Percentiles rank a stretch among this genome's conserved stretches.
These are phyloP conservation scores for Ensete ventricosum DNA, from an alignment of 176 grass and related monocot genomes.

Conservation along the genomic window DNA sequence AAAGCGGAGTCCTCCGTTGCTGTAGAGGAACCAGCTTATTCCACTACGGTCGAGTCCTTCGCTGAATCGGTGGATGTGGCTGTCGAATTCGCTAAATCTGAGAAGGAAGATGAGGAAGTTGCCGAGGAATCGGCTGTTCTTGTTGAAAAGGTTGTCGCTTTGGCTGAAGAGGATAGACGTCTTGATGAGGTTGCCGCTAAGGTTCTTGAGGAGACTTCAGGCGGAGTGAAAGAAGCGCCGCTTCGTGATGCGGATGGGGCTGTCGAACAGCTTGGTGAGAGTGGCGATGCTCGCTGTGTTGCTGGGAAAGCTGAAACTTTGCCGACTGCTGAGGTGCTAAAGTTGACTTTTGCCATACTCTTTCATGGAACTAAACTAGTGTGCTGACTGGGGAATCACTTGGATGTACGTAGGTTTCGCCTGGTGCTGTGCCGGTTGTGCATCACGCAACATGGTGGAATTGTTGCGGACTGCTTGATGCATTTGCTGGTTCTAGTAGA, in stretches of 20 bases:
- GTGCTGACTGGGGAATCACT: background rate
- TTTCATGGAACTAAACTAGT: background rate
- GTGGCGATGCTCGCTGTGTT: background rate
- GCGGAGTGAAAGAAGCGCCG: background rate
- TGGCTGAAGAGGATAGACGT: background rate
- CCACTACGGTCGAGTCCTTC: background rate
- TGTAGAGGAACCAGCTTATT: background rate
- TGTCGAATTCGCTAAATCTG: background rate
- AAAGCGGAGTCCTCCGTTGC: background rate
- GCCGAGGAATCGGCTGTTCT: background rate
- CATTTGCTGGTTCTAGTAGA: slow-evolving; percentile 39
- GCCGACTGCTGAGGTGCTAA: background rate
- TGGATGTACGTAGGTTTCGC: slow-evolving; percentile 23
- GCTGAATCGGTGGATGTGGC: background rate
- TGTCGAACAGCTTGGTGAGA: background rate
- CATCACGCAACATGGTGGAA: slow-evolving; percentile 66
- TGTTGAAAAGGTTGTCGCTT: background rate
- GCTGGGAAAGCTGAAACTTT: background rate
- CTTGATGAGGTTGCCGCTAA: background rate
- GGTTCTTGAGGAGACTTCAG: background rate
- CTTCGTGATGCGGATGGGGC: background rate
- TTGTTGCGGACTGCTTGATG: slow-evolving; percentile 71
- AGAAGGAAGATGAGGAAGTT: background rate
- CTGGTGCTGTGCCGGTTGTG: slow-evolving; percentile 21
- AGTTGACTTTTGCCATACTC: background rate